Base-by-base conservation (phyloP, 2,329 filamentous ascomycete genomes). In the Pleurostoma richardsiae region DNA sequence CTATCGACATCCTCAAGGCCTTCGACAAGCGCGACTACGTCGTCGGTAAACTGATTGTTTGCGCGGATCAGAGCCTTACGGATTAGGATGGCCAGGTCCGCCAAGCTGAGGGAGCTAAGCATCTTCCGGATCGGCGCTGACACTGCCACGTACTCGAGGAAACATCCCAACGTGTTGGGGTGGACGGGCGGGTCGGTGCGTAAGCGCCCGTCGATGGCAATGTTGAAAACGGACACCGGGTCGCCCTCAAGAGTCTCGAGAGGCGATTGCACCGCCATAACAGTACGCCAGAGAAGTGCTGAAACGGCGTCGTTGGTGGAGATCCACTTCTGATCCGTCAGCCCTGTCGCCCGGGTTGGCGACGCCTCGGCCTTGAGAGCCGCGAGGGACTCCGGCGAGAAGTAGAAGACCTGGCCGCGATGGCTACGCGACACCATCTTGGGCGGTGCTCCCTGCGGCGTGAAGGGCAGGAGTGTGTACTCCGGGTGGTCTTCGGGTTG, bases 201-300 rank as follows among this genome's bases (percentile, higher is more conserved):
- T n/a, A 52, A 50, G 4, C 67, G 61, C 4, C 61, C 63, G 47
- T 70, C 62, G 31, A 70, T 58, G 3, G 67, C 63, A 39, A 70
- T 62, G 39, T 66, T 63, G 49, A 68, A 63, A 3, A 64, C 54
- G 1, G 66, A 69, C 0, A 55, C 53, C 5, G 61, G 60, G 40
- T 65, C 57, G 4, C 56, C 58, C 5, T 45, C 40, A 4, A 39
- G 29, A 3, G 42, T 45, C 6, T 46, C 40, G 26, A 41, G 38
- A 4, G 36, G 40, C 6, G 46, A 44, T 26, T 52, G 50, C 2
- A 46, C 50, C 2, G 50, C 50, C 43, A 52, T 52, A n/a, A 50
- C 29, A 11, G 47, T 50, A 5, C 43, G 43, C 51, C 48, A 53
- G 1, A 42, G 43, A 33, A 50, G n/a, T 0, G 48, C 48, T 6